Evolutionary conservation across 2,329 filamentous ascomycete species (phyloP), one percentile per base, ranked within the genome.

Genomic region (Parascedosporium putredinis): DNA sequence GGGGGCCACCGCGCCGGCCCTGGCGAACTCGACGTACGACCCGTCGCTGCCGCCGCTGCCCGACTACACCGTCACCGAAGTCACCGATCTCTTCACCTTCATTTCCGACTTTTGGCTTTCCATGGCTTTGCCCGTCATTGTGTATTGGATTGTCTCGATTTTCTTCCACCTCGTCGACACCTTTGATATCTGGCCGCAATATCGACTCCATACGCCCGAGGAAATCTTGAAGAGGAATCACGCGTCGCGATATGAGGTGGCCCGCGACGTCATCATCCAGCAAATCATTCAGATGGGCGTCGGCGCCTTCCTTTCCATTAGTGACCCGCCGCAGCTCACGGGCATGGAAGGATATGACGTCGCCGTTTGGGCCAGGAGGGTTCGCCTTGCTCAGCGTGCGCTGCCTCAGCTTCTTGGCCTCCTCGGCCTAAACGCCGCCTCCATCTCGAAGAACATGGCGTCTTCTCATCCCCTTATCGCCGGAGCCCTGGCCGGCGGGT

Each of bases 201-300:
- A 97, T 69, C 85, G 93, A 55, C 75, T 98, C 38, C 93, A 98
- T 69, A 97, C 93, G 0, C 93, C 93, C 12, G 89, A 88, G 48
- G 91, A 97, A 67, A 85, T 97, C 55, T 64, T 83, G 31, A 87
- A 88, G 66, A 81, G 90, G 59, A 96, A 96, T 67, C 88, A 88
- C 61, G 91, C 88, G 49, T 79, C 86, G 44, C 81, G 88, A 54
- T 87, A 79, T 69, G 84, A 96, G 60, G 89, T 95, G 3, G 80
- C 91, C 55, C 83, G 87, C 64, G 91, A 97, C 72, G 91, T 97
- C 57, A 70, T 97, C 50, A 63, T 97, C 52, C 91, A 98, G 68
- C 93, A 98, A 64, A 65, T 91, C 53, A 86, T 98, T 45, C 93
- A 98, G 71, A 85, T 88, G 22, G 66, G 76, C 16, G 83, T 87